Percentiles rank a stretch among this genome's conserved stretches.
These are phyloP conservation scores for Ophiostoma novo-ulmi DNA, from an alignment of 2,329 filamentous ascomycete species.

Conservation along the genomic window DNA sequence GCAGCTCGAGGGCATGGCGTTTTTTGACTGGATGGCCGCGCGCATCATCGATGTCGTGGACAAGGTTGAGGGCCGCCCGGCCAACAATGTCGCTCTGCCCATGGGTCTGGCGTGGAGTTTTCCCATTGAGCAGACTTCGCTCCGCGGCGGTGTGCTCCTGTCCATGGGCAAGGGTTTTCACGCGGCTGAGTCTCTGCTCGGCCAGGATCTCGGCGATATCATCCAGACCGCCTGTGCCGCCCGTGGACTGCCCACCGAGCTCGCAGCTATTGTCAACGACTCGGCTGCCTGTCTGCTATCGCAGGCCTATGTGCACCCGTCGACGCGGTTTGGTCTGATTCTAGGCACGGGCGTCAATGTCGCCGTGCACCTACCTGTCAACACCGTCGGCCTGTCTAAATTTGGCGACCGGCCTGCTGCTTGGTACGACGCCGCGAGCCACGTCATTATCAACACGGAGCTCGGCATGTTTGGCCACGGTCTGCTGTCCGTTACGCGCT, in stretches of 20 bases:
- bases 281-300: slow-evolving; percentile 62
- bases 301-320: slow-evolving; percentile 54
- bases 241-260: slow-evolving; percentile 49
- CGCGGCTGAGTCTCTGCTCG: slow-evolving; percentile 51
- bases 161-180: slow-evolving; percentile 63
- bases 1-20: slow-evolving; percentile 51
- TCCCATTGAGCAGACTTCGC: slow-evolving; percentile 62
- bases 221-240: slow-evolving; percentile 50
- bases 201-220: slow-evolving; percentile 56
- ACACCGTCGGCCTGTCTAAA: slow-evolving; percentile 50
- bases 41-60: slow-evolving; percentile 54
- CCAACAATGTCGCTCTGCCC: slow-evolving; percentile 39
- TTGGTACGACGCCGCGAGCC: slow-evolving; percentile 55
- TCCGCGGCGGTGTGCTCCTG: slow-evolving; percentile 54
- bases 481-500: slow-evolving; percentile 55
- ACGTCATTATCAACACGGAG: slow-evolving; percentile 64
- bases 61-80: slow-evolving; percentile 36
- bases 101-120: slow-evolving; percentile 66
- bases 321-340: slow-evolving; percentile 60
- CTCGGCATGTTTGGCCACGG: slow-evolving; percentile 60
- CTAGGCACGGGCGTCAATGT: slow-evolving; percentile 64
- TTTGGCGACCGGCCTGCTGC: slow-evolving; percentile 50
- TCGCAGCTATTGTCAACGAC: slow-evolving; percentile 62
- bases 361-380: slow-evolving; percentile 58
- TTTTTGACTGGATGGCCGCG: slow-evolving; percentile 65